Base-by-base conservation (phyloP, 2,329 filamentous ascomycete species). In the Aureobasidium pullulans region DNA sequence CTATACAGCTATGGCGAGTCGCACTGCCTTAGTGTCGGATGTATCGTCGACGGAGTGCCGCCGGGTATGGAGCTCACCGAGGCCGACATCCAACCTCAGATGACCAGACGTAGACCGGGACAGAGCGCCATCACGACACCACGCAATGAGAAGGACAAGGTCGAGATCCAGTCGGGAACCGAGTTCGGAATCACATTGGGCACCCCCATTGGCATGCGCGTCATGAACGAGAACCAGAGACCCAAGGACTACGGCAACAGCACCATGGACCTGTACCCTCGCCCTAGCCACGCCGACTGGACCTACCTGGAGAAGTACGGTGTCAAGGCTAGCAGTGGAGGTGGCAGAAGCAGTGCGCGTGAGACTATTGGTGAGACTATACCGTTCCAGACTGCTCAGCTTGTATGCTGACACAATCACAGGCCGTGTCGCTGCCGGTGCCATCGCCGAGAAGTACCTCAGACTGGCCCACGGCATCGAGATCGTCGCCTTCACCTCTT, bases 221-320 rank as follows among this genome's bases (percentile, higher is more conserved):
- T 97, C 44, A 81, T 86, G 73, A 97, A 97, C 74, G 86, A 97
- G 78, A 92, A 97, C 73, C 90, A 96, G 72, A 81, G 93, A 63
- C 93, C 92, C 39, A 86, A 90, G 71, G 94, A 99, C 78, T 97
- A 97, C 75, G 89, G 89, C 60, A 84, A 85, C 75, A 83, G 84
- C 71, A 96, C 92, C 32, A 96, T 96, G 84, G 90, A 97, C 75
- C 77, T 85, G 63, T 97, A 88, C 81, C 94, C 94, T 4, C 84
- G 94, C 54, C 94, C 93, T 37, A 90, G 86, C 71, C 94, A 97
- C 76, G 93, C 94, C 62, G 93, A 97, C 76, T 96, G 88, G 84
- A 97, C 94, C 62, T 97, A 97, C 77, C 81, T 96, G 62, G 89
- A 96, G 74, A 97, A 97, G 78, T 99, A 99, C 73, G 93, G 93